These are phyloP conservation scores for Epicoccum nigrum DNA, from an alignment of 2,329 filamentous ascomycete species.

Conservation along the genomic window DNA sequence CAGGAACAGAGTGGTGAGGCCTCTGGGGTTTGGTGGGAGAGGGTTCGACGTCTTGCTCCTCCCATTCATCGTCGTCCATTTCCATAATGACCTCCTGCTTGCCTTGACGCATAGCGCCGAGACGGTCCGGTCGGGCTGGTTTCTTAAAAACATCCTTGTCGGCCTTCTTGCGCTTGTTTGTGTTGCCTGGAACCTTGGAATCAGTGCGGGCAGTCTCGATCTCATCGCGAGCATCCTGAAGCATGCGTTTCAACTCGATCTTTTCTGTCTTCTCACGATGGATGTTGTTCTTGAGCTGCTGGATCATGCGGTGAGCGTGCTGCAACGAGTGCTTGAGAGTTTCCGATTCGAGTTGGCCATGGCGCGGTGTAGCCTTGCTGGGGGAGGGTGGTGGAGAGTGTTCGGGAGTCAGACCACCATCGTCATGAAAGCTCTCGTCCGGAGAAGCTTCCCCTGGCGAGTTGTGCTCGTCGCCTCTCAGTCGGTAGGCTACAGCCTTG, in stretches of 20 bases:
- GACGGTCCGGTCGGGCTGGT: constrained; percentile 70
- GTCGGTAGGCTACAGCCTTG: constrained; percentile 77
- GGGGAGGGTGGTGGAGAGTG: constrained; percentile 90
- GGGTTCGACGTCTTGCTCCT: constrained; percentile 71
- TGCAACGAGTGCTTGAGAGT: constrained; percentile 92
- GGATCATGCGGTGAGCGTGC: constrained; percentile 95
- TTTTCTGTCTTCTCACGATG: constrained; percentile 99
- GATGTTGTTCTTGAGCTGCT: constrained; percentile 91
- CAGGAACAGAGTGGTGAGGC: constrained; percentile 33
- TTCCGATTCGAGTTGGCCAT: constrained; percentile 91
- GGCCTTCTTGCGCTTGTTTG: constrained; percentile 62
- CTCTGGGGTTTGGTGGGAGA: constrained; percentile 56
- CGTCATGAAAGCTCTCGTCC: constrained; percentile 58
- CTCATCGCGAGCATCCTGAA: constrained; percentile 94
- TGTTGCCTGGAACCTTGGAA: constrained; percentile 51
- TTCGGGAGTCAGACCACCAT: constrained; percentile 72
- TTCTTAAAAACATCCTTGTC: constrained; percentile 73
- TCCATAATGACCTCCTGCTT: constrained; percentile 80
- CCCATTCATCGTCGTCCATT: constrained; percentile 76
- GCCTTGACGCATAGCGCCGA: constrained; percentile 74
- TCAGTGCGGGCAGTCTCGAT: constrained; percentile 71
- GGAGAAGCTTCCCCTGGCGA: constrained; percentile 63
- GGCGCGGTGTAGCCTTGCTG: constrained; percentile 87
- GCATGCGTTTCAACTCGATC: constrained; percentile 90
- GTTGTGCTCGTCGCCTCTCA: constrained; percentile 65